phyloP scores from a whole-genome alignment of 768 basidiomycete species.

The Coprinopsis cinerea region DNA sequence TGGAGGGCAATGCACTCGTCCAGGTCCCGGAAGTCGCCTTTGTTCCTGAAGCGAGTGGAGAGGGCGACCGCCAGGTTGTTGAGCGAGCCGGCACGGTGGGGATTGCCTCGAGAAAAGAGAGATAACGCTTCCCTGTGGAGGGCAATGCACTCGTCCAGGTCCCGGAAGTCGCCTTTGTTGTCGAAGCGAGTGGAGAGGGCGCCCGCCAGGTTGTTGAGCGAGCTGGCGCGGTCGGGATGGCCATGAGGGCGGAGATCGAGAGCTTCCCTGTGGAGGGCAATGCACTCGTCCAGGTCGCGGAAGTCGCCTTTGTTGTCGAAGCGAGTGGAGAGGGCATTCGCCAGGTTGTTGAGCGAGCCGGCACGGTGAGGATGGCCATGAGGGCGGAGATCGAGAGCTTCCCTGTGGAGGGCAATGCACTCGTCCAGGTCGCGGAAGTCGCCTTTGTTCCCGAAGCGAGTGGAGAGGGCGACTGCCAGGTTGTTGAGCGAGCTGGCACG shows the following conservation, averaged over 20 bases:
- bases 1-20: too few species aligned
- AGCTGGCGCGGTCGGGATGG: background rate
- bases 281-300: too few species aligned
- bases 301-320: too few species aligned
- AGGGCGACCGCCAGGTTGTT: background rate
- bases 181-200: background rate
- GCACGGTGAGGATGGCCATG: too few species aligned
- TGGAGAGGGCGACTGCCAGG: constrained; percentile 10
- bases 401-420: too few species aligned
- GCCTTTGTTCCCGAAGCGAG: constrained; percentile 10
- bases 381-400: too few species aligned
- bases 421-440: background rate
- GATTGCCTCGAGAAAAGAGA: background rate
- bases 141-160: background rate
- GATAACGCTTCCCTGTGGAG: background rate
- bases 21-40: too few species aligned
- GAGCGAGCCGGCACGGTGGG: background rate
- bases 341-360: too few species aligned
- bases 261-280: background rate
- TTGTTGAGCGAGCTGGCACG: too few species aligned
- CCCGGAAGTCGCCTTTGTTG: background rate
- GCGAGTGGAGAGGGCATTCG: too few species aligned
- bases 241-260: background rate
- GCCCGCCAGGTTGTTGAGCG: constrained; percentile 1
- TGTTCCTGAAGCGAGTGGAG: too few species aligned